Evolutionary conservation across 192 early-diverging fungal species (phyloP), one percentile per base, ranked within the genome.

Genomic region (Nowakowskiella sp.): DNA sequence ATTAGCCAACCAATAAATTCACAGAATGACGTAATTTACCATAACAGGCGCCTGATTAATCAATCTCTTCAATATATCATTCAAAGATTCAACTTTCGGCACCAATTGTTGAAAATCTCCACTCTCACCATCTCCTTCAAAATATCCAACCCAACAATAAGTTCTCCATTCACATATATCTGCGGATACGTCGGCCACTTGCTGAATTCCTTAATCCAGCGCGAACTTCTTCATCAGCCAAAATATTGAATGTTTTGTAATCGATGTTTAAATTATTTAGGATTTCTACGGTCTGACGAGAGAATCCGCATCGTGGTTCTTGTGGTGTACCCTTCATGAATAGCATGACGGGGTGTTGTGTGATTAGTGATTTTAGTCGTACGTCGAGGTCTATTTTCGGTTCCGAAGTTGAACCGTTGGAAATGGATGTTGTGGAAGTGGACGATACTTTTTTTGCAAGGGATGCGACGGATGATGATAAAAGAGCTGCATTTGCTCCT

Each of bases 151-250:
- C 78, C 78, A 16, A 74, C 78, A 42, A 78, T 46, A 28, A 81
- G 53, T 50, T 78, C 72, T 9, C 74, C 74, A 43, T 71, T 58
- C 19, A 78, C 59, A 58, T 76, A 81, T 7, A 81, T 57, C 76
- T 94, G 92, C 1, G 94, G 94, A 63, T 79, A 95, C 0, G 94
- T 97, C 2, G 94, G 94, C 94, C 94, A 97, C 73, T 91, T 79
- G 22, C 82, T 84, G 65, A 81, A 89, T 28, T 76, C 76, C 75
- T 97, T 97, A 97, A 61, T 23, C 78, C 74, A 26, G 60, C 23
- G 34, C 94, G 80, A 27, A 97, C 88, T 36, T 89, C 84, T 42
- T 93, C 91, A 67, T 95, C 90, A 31, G 81, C 80, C 55, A 97
- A 67, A 52, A 97, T 97, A 63, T 95, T 86, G 73, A 92, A 95